These are phyloP conservation scores for Vigna angularis DNA, from an alignment of 306 rosid species.

Conservation along the genomic window DNA sequence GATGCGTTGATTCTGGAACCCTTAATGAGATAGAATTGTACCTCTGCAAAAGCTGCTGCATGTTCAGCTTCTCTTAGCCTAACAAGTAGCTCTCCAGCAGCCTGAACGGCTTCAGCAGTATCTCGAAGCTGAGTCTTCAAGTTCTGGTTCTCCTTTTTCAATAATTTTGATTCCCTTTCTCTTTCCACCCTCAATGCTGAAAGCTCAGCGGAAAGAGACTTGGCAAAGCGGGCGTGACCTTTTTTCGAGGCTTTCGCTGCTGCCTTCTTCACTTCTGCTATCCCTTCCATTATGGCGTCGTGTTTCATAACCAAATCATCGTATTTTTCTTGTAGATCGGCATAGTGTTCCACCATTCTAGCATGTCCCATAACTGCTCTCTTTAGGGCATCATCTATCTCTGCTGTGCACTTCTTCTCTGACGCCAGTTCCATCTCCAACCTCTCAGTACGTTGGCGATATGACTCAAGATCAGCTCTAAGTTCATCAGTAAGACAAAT, in stretches of 20 bases:
- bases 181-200: constrained; percentile 82
- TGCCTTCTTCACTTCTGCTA: constrained; percentile 91
- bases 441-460: constrained; percentile 72
- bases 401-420: constrained; percentile 78
- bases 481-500: constrained; percentile 94
- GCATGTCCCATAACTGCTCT: constrained; percentile 90
- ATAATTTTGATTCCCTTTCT: constrained; percentile 79
- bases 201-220: constrained; percentile 89
- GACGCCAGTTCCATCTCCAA: constrained; percentile 69
- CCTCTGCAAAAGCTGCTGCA: constrained; percentile 80
- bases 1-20: background rate
- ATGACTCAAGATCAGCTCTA: constrained; percentile 80
- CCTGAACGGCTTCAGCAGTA: constrained; percentile 99
- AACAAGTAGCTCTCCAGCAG: constrained; percentile 96
- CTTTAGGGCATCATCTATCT: constrained; percentile 83
- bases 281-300: constrained; percentile 84
- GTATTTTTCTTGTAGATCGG: constrained; percentile 90
- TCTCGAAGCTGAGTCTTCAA: constrained; percentile 88
- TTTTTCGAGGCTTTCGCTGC: constrained; percentile 82
- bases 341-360: constrained; percentile 92
- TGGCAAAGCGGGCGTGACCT: constrained; percentile 86
- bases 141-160: constrained; percentile 85
- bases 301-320: constrained; percentile 77
- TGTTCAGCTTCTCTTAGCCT: constrained; percentile 94
- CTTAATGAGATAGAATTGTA: constrained; percentile 32